A percentile compares a stretch with the other conserved stretches of the same genome.
Evolutionary conservation across 306 rosid genomes (phyloP).

Genomic region (Lithocarpus polystachyus): DNA sequence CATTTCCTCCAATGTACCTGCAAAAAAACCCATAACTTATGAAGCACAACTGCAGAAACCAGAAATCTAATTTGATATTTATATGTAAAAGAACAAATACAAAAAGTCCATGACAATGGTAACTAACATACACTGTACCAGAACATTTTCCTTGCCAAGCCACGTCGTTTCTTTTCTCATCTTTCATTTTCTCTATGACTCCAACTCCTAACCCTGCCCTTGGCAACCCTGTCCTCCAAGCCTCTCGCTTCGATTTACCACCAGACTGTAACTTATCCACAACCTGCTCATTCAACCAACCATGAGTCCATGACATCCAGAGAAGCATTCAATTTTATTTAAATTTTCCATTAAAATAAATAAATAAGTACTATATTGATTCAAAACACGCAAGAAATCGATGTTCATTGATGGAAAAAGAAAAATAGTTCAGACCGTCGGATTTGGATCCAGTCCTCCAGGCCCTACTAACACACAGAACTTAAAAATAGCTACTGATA

Average conservation of each 20-base stretch:
- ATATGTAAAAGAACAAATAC: not conserved
- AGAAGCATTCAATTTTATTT: constrained; percentile 8
- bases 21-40: constrained; percentile 25
- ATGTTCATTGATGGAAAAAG: not conserved
- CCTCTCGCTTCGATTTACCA: constrained; percentile 64
- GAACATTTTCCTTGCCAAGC: constrained; percentile 98
- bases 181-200: constrained; percentile 66
- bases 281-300: constrained; percentile 51
- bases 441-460: not conserved
- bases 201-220: constrained; percentile 57
- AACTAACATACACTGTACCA: constrained; percentile 93
- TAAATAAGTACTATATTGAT: constrained; percentile 1
- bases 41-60: constrained; percentile 2
- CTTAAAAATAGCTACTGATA: not conserved
- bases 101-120: not conserved
- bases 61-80: not conserved
- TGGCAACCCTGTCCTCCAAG: constrained; percentile 78
- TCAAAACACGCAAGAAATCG: not conserved
- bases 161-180: constrained; percentile 67
- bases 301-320: constrained; percentile 27
- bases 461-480: not conserved
- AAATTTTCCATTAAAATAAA: not conserved
- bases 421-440: not conserved
- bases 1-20: constrained; percentile 95
- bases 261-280: constrained; percentile 77